phyloP scores from a whole-genome alignment of 2,329 filamentous ascomycete species.

The Exophiala mesophila region DNA sequence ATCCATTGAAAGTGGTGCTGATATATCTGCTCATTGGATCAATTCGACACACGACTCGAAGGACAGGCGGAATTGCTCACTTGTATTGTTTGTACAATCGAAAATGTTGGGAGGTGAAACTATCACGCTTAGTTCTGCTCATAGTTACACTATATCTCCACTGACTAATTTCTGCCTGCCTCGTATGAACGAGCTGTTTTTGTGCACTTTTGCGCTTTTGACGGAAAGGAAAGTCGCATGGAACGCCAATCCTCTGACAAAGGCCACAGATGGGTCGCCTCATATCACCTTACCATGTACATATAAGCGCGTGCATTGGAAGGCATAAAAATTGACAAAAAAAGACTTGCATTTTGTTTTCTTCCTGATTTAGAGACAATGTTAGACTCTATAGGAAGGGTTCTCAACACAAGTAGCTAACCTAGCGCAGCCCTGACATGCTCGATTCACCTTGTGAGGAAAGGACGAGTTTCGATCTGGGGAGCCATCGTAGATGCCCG shows the following conservation, averaged over 20 bases:
- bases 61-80: background rate
- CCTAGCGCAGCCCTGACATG: slow-evolving; percentile 11
- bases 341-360: slow-evolving; percentile 8
- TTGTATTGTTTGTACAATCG: background rate
- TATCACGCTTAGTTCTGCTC: no score
- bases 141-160: no score
- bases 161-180: background rate
- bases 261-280: slow-evolving; percentile 8
- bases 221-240: slow-evolving; percentile 10
- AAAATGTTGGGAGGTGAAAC: no score
- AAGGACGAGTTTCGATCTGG: no score
- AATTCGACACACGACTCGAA: background rate
- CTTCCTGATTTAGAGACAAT: slow-evolving; percentile 5
- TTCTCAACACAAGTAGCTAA: slow-evolving; percentile 2
- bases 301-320: background rate
- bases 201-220: slow-evolving; percentile 2
- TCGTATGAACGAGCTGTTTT: background rate
- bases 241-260: slow-evolving; percentile 6
- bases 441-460: slow-evolving; percentile 8
- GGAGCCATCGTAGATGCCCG: no score
- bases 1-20: background rate
- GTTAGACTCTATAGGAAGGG: background rate
- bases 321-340: background rate
- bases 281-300: slow-evolving; percentile 8
- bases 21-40: background rate